These are phyloP conservation scores for Pseudogymnoascus pannorum DNA, from an alignment of 2,329 filamentous ascomycete species.

Conservation along the genomic window DNA sequence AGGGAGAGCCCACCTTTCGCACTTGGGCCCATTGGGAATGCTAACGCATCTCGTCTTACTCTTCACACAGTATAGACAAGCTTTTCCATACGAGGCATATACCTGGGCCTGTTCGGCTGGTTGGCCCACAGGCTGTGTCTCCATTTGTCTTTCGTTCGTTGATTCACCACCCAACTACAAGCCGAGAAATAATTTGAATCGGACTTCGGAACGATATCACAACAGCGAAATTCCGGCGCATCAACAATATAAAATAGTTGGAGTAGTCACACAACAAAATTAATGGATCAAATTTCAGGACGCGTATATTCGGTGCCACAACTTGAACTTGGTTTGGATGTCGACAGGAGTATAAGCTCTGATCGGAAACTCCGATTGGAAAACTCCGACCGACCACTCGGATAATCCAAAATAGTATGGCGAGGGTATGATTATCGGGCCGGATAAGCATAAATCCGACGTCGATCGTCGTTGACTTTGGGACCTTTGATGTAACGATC, in stretches of 20 bases:
- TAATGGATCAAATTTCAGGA: neutral
- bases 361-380: neutral
- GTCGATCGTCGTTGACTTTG: too few species aligned
- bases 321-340: neutral
- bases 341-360: neutral
- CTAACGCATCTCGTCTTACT: slow-evolving; percentile 13
- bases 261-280: neutral
- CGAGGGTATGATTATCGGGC: neutral
- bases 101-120: slow-evolving; percentile 9
- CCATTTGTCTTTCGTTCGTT: neutral
- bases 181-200: neutral
- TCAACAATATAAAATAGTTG: neutral
- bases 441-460: neutral
- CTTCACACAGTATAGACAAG: slow-evolving; percentile 13
- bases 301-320: neutral
- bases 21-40: slow-evolving; percentile 8
- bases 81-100: slow-evolving; percentile 14
- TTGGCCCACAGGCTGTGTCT: neutral
- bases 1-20: slow-evolving; percentile 11
- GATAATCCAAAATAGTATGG: neutral
- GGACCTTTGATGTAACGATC: too few species aligned
- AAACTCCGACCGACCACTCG: neutral
- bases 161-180: neutral
- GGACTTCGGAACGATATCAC: neutral
- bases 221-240: neutral